A percentile compares a stretch with the other conserved stretches of the same genome.
Evolutionary conservation across 495 filamentous ascomycete species (phyloP).

Genomic region (Aspergillus coremiiformis): DNA sequence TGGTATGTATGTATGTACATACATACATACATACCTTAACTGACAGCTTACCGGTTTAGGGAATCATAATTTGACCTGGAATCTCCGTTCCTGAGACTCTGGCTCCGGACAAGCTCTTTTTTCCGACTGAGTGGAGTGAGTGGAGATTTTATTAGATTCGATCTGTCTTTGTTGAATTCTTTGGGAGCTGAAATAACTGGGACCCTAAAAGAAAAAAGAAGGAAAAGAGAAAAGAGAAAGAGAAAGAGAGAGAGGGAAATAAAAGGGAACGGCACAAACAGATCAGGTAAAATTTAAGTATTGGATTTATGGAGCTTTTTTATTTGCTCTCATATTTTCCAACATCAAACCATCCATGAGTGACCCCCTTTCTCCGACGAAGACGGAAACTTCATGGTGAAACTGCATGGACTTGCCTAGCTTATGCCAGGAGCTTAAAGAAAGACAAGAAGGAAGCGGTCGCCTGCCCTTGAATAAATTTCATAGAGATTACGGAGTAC

Average conservation of each 20-base stretch:
- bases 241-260: no score
- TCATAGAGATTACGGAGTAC: neutral
- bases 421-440: slow-evolving; percentile 14
- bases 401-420: slow-evolving; percentile 3
- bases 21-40: no score
- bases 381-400: neutral
- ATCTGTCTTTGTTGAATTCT: slow-evolving; percentile 22
- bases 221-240: slow-evolving; percentile 9
- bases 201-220: slow-evolving; percentile 2
- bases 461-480: neutral
- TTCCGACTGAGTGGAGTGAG: slow-evolving; percentile 31
- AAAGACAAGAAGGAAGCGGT: neutral
- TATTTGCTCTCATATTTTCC: neutral
- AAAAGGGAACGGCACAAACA: slow-evolving; percentile 14
- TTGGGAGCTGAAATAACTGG: slow-evolving; percentile 15
- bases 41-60: slow-evolving; percentile 4
- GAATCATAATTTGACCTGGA: neutral
- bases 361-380: neutral
- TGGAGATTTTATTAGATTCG: slow-evolving; percentile 27
- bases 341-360: neutral
- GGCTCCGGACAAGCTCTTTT: slow-evolving; percentile 26
- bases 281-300: neutral
- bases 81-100: slow-evolving; percentile 10
- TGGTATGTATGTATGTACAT: no score
- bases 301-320: neutral